Evolutionary conservation across 23 red algal species (phyloP), one percentile per base, ranked within the genome.

Genomic region (Gracilaria caudata): DNA sequence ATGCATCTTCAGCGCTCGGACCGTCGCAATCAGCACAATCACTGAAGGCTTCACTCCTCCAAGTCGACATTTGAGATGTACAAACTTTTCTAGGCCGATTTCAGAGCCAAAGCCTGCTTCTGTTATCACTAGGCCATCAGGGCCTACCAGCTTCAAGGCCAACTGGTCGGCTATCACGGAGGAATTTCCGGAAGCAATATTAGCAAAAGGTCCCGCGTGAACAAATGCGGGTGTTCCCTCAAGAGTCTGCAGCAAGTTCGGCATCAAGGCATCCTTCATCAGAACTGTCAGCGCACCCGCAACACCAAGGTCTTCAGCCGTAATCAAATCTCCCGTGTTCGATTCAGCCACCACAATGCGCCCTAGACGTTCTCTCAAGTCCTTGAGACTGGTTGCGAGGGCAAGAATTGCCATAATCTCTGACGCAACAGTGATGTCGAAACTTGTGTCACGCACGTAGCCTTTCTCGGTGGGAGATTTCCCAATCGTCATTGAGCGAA

Each of bases 351-450:
- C 65, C 14, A 99, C 94, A 13, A 99, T 99, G 68, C 82, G 82
- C 45, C 93, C 97, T 10, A 99, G 79, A 43, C 97, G 88, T 14
- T 80, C 83, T 13, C 97, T 74, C 75, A 99, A 58, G 80, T 99
- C 97, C 14, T 73, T 47, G 9, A 99, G 35, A 35, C 79, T 85
- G 41, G 93, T 99, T 73, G 92, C 65, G 16, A 99, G 90, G 17
- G 97, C 93, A 21, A 99, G 79, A 72, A 99, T 92, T 45, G 97
- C 97, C 97, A 99, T 99, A 78, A 99, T 95, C 74, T 99, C 97
- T 43, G 92, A 95, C 37, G 97, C 97, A 9, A 99, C 97, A 6
- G 92, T 94, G 61, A 99, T 99, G 44, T 99, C 97, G 88, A 95
- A 99, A 16, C 86, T 92, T 17, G 97, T 95, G 12, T 88, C 81